Base-by-base conservation (phyloP, 345 rosid genomes). In the Trapa incisa region DNA sequence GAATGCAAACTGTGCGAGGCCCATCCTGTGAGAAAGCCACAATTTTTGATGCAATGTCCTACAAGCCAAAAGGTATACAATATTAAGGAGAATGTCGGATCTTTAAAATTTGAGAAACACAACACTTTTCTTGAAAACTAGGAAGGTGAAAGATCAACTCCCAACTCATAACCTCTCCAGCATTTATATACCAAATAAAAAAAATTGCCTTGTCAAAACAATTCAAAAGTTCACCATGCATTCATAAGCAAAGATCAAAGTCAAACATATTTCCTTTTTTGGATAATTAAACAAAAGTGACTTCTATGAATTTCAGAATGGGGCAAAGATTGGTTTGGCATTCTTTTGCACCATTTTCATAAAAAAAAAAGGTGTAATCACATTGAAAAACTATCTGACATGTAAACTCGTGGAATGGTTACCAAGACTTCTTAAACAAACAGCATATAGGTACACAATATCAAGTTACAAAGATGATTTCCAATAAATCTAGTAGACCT, bases 11-110 rank as follows among this genome's bases (percentile, higher is more conserved):
- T 29, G 88, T 81, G 47, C 95, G 73, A 48, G 97, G 95, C 58
- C 95, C 96, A 79, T 94, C 87, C 79, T 81, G 83, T 13, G 96
- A 77, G 67, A 94, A 89, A 10, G 88, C 84, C 74, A 76, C 73
- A 42, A 94, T 74, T 82, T 89, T 89, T n/a, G 92, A 69, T 50
- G 83, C 84, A 69, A 94, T 79, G 61, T 94, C 97, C 99, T 94
- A 84, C 45, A 81, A 65, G 36, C 48, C 48, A 11, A 7, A 65
- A 41, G 60, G 50, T 60, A 4, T 33, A 52, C n/a, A 42, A 4
- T 22, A 39, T 32, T 37, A 47, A 61, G 67, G 42, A 52, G 33
- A 41, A 61, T n/a, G 4, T 3, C 6, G 16, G 33, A 6, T 38
- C 13, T 38, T 39, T 17, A 15, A 15, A 38, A 41, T 33, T 38